These are phyloP conservation scores for Penicillium angulare DNA, from an alignment of 495 filamentous ascomycete genomes.

Conservation along the genomic window DNA sequence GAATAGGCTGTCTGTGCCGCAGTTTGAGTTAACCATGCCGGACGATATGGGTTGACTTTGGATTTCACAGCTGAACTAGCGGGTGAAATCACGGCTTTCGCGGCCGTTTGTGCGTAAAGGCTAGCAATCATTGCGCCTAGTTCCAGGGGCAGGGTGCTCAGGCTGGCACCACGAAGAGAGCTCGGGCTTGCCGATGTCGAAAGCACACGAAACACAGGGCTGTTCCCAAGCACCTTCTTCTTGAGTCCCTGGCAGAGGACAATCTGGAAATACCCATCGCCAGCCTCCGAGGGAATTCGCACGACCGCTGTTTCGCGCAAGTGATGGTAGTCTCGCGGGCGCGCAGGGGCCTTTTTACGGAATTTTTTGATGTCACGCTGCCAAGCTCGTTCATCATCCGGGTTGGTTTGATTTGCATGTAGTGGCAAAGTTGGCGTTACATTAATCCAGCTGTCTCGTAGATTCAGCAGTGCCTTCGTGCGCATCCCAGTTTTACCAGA, in stretches of 20 bases:
- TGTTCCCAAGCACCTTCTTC: conserved; percentile 58
- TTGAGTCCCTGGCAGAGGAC: conserved; percentile 54
- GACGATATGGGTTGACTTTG: conserved; percentile 33
- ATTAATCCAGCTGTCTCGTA: conserved; percentile 59
- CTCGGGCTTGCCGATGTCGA: conserved; percentile 58
- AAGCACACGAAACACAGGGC: conserved; percentile 63
- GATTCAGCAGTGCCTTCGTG: conserved; percentile 56
- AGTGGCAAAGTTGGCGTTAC: conserved; percentile 58
- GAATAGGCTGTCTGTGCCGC: conserved; percentile 43
- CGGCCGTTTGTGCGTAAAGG: conserved; percentile 48
- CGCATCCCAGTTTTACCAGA: conserved; percentile 68
- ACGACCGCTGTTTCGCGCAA: conserved; percentile 61
- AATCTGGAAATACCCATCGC: conserved; percentile 66
- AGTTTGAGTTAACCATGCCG: conserved; percentile 40
- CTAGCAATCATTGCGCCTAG: conserved; percentile 58
- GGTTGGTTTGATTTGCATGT: conserved; percentile 40
- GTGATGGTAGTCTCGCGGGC: conserved; percentile 44
- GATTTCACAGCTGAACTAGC: conserved; percentile 40
- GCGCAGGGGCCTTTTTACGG: conserved; percentile 44
- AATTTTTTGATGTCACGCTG: conserved; percentile 64
- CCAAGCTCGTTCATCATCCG: conserved; percentile 60
- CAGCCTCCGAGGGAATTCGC: conserved; percentile 58
- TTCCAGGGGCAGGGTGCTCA: conserved; percentile 63
- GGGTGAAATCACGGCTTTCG: conserved; percentile 47
- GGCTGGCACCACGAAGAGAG: conserved; percentile 60